Evolutionary conservation across 371 early-diverging fungal genomes (phyloP).

Genomic region (Mortierella sp.): DNA sequence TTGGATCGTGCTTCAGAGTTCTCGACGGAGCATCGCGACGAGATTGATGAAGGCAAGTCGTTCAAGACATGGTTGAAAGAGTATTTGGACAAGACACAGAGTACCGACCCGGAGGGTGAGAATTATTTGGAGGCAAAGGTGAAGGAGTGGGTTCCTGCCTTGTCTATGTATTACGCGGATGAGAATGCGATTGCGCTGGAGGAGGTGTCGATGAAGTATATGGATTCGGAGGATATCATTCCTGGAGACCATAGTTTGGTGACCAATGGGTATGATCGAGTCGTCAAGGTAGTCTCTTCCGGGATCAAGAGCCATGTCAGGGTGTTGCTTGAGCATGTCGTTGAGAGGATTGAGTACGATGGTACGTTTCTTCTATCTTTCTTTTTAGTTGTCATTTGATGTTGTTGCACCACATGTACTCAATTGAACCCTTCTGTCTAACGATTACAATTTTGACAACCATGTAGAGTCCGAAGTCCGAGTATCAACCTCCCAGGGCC

Average conservation of each 20-base stretch:
- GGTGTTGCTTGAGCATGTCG: slow-evolving; percentile 43
- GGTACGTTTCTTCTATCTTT: slow-evolving; percentile 16
- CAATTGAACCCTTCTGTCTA: neutral
- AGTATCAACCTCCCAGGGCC: slow-evolving; percentile 37
- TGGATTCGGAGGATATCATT: slow-evolving; percentile 53
- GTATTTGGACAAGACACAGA: slow-evolving; percentile 23
- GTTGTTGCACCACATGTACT: neutral
- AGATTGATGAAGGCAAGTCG: slow-evolving; percentile 35
- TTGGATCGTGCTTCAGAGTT: slow-evolving; percentile 40
- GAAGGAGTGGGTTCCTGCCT: slow-evolving; percentile 18
- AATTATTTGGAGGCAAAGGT: slow-evolving; percentile 30
- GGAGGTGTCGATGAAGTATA: slow-evolving; percentile 46
- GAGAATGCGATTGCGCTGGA: slow-evolving; percentile 57
- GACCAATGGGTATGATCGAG: slow-evolving; percentile 48
- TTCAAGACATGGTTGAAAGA: slow-evolving; percentile 38
- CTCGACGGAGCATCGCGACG: slow-evolving; percentile 27
- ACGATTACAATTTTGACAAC: neutral
- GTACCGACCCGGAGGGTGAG: slow-evolving; percentile 18
- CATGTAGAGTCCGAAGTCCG: slow-evolving; percentile 27
- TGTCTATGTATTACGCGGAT: slow-evolving; percentile 50
- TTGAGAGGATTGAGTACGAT: slow-evolving; percentile 48
- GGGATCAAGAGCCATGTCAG: slow-evolving; percentile 20
- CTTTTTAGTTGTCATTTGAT: no score
- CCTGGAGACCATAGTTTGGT: slow-evolving; percentile 51
- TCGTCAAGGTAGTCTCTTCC: slow-evolving; percentile 32